A percentile compares a stretch with the other conserved stretches of the same genome.
phyloP scores from a whole-genome alignment of 768 basidiomycete species.

The Rhizopogon sp. region DNA sequence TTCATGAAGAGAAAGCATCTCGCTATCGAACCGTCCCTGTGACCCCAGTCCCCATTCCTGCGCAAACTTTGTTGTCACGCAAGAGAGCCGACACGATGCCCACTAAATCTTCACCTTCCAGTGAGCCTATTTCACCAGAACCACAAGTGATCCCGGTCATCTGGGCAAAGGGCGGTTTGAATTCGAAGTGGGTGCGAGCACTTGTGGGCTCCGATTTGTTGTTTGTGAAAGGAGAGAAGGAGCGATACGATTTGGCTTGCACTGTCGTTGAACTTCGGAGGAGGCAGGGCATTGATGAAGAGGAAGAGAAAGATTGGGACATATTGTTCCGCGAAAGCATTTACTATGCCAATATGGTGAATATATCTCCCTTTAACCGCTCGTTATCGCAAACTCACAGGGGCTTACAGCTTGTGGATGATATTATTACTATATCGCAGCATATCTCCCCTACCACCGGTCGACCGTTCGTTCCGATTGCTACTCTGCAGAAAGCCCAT shows the following conservation, averaged over 20 bases:
- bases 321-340: conserved; percentile 72
- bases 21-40: conserved; percentile 10
- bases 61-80: conserved; percentile 12
- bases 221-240: conserved; percentile 74
- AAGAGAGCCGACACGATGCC: conserved; percentile 27
- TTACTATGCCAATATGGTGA: conserved; percentile 84
- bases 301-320: conserved; percentile 68
- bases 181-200: conserved; percentile 68
- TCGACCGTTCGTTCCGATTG: conserved; percentile 61
- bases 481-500: conserved; percentile 67
- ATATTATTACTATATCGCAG: conserved; percentile 66
- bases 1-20: conserved; percentile 44
- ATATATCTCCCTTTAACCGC: conserved; percentile 10
- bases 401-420: conserved; percentile 61
- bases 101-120: conserved; percentile 10
- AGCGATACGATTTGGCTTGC: conserved; percentile 75
- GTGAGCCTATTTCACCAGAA: conserved; percentile 9
- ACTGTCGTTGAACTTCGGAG: conserved; percentile 72
- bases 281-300: conserved; percentile 42
- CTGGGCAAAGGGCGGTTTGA: conserved; percentile 73
- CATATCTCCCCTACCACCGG: conserved; percentile 73
- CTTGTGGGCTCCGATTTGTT: conserved; percentile 74
- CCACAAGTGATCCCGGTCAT: conserved; percentile 42
- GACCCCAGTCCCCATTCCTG: conserved; percentile 11
- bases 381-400: neutral